Evolutionary conservation across 2,329 filamentous ascomycete genomes (phyloP).

Genomic region (Cephalotrichum gorgonifer): DNA sequence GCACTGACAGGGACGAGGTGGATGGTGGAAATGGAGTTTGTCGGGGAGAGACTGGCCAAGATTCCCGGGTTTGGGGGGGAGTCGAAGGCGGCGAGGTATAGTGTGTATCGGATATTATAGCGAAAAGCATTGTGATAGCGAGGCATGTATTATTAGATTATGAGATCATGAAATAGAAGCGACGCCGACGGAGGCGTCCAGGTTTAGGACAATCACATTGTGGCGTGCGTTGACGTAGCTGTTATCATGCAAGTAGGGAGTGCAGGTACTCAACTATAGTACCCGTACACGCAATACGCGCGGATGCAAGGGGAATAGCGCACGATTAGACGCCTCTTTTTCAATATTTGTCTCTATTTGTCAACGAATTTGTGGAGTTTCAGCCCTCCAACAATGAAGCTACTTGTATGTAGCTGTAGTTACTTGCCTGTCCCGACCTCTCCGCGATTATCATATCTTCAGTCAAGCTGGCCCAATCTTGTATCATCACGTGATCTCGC

Average conservation of each 20-base stretch:
- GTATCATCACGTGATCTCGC: background rate
- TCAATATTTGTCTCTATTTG: too few relatives aligned
- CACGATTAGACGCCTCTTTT: too few relatives aligned
- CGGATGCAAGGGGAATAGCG: too few relatives aligned
- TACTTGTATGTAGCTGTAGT: too few relatives aligned
- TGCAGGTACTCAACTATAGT: too few relatives aligned
- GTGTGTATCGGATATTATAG: slow-evolving; percentile 9
- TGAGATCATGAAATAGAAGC: background rate
- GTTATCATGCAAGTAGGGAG: background rate
- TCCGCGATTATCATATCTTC: too few relatives aligned
- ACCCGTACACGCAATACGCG: too few relatives aligned
- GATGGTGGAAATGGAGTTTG: slow-evolving; percentile 31
- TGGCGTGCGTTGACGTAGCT: background rate
- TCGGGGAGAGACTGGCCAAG: slow-evolving; percentile 8
- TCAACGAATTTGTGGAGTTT: too few relatives aligned
- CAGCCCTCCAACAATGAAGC: too few relatives aligned
- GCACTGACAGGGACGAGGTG: slow-evolving; percentile 35
- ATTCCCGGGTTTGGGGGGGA: slow-evolving; percentile 11
- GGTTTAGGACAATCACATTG: background rate
- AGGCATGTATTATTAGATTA: background rate
- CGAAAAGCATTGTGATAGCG: background rate
- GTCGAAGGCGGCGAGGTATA: slow-evolving; percentile 9
- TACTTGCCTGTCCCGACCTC: too few relatives aligned
- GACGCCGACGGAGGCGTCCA: too few relatives aligned
- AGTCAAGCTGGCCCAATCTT: too few relatives aligned